Base-by-base conservation (phyloP, 179 eudicot species). In the Drosera spatulata region DNA sequence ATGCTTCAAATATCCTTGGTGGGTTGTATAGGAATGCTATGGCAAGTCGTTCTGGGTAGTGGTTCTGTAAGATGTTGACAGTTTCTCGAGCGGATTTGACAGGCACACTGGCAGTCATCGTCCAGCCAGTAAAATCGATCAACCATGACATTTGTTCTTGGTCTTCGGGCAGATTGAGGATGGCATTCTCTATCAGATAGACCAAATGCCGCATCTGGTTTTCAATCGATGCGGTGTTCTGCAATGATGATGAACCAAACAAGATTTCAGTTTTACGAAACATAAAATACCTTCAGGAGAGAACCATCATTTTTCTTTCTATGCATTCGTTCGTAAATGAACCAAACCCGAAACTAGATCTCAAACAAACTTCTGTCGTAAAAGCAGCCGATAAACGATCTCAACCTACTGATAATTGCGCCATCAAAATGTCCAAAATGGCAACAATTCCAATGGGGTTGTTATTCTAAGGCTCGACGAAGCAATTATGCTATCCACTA, bases 61-160 rank as follows among this genome's bases (percentile, higher is more conserved):
- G 87, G 61, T 79, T 82, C 68, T 85, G 91, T 45, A 85, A 67
- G 60, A 85, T 78, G 58, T 69, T 75, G 56, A 72, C 9, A 14
- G 79, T 78, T 6, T 85, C 91, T 60, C 79, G 65, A 41, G 91
- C 87, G 44, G 77, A 58, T 64, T 78, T 82, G 42, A 85, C 46
- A 3, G 91, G 88, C n/a, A 82, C 85, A 5, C 59, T 75, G 62
- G 63, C 72, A 64, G 64, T 76, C 15, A 82, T 40, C 50, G 91
- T 69, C 91, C 85, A 82, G 14, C 84, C 91, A 7, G 76, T 78
- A 72, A 82, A 85, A 63, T 85, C 91, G 5, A 85, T 78, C 14
- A 85, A 66, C 91, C 91, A 85, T 9, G 75, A 74, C 84, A 85
- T 85, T 55, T 85, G 87, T 50, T 80, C 85, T 64, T 82, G 85